These are phyloP conservation scores for Mycena rosella DNA, from an alignment of 768 basidiomycete species.

Conservation along the genomic window DNA sequence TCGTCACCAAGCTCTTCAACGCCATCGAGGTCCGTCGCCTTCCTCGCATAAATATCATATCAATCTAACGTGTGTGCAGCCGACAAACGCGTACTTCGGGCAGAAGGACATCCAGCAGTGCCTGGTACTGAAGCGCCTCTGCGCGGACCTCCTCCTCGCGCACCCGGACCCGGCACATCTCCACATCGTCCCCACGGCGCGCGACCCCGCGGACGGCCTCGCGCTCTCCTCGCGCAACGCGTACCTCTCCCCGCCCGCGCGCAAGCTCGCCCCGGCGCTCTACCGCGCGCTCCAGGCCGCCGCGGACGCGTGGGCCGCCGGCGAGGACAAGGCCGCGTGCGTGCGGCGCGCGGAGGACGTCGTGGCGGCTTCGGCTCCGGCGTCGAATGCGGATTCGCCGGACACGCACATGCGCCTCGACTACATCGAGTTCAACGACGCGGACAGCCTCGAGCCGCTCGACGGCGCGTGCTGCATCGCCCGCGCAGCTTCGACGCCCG, in stretches of 20 bases:
- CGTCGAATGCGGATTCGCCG: conserved; percentile 42
- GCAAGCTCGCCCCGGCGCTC: conserved; percentile 75
- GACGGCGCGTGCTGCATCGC: conserved; percentile 43
- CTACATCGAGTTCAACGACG: conserved; percentile 92
- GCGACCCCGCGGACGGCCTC: conserved; percentile 73
- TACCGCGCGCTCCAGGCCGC: conserved; percentile 76
- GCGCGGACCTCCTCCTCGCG: conserved; percentile 83
- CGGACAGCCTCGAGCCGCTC: conserved; percentile 78
- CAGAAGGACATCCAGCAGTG: conserved; percentile 99
- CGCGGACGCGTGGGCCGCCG: conserved; percentile 64
- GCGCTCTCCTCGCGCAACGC: conserved; percentile 94
- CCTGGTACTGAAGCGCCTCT: conserved; percentile 82
- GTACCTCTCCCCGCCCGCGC: conserved; percentile 78
- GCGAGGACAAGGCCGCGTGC: conserved; percentile 63
- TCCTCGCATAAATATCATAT: background rate
- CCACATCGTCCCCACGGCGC: conserved; percentile 90
- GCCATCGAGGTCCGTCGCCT: conserved; percentile 77
- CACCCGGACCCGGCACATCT: conserved; percentile 79
- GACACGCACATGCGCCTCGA: conserved; percentile 75
- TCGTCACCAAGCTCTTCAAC: conserved; percentile 96
- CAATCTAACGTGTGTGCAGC: conserved; percentile 62
- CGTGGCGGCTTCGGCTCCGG: conserved; percentile 54
- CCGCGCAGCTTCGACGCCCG: conserved; percentile 50
- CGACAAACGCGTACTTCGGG: conserved; percentile 93
- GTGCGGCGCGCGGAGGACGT: conserved; percentile 57